Evolutionary conservation across 768 basidiomycete genomes (phyloP).

Genomic region (Hygrophorus pudorinus): DNA sequence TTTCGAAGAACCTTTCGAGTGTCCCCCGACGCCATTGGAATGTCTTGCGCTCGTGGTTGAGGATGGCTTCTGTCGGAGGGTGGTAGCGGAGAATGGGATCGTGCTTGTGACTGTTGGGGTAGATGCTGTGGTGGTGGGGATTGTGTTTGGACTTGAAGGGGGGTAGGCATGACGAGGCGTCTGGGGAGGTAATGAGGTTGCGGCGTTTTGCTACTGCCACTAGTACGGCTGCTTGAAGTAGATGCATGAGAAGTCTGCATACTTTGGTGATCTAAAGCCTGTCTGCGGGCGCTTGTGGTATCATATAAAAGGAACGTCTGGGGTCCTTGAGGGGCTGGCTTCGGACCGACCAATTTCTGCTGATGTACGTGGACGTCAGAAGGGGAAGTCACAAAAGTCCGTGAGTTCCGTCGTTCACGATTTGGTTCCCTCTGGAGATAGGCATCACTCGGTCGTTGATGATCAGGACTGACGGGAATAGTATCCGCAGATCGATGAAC

Average conservation of each 20-base stretch:
- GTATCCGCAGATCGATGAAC: too few species aligned
- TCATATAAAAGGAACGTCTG: too few species aligned
- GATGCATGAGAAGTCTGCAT: background rate
- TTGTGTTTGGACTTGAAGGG: slow-evolving; percentile 31
- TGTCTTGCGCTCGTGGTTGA: slow-evolving; percentile 12
- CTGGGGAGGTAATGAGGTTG: slow-evolving; percentile 41
- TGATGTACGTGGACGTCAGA: too few species aligned
- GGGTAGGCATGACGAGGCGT: slow-evolving; percentile 66
- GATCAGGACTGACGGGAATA: too few species aligned
- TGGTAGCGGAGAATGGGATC: slow-evolving; percentile 7
- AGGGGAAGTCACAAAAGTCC: too few species aligned
- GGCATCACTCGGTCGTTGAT: too few species aligned
- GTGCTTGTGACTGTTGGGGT: slow-evolving; percentile 9
- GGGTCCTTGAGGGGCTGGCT: too few species aligned
- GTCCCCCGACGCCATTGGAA: slow-evolving; percentile 10
- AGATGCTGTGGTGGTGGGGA: background rate
- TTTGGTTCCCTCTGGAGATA: too few species aligned
- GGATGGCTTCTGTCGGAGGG: background rate
- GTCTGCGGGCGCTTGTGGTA: too few species aligned
- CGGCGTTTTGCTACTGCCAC: slow-evolving; percentile 9
- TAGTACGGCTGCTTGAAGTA: slow-evolving; percentile 10
- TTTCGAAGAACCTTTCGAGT: slow-evolving; percentile 20
- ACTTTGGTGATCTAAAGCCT: background rate
- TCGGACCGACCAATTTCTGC: too few species aligned
- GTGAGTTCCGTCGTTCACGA: too few species aligned